Base-by-base conservation (phyloP, 768 basidiomycete species). In the Pulveroboletus ravenelii region DNA sequence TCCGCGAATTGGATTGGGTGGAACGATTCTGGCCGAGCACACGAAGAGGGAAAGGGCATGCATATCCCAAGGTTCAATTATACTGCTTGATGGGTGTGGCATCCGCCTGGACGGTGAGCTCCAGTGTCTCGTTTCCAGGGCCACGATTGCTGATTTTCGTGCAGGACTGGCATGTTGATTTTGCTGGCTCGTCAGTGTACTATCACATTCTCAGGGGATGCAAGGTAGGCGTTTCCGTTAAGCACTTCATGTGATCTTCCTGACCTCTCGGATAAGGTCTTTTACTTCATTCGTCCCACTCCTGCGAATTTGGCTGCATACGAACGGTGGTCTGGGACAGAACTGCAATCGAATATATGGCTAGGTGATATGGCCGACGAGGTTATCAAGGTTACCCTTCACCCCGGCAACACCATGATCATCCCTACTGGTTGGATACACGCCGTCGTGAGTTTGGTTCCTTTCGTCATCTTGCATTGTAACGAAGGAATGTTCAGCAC, bases 361-460 rank as follows among this genome's bases (percentile, higher is more conserved):
- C 75, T 98, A 5, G 96, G 95, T 6, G 91, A 94, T 61, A 75
- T 90, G 79, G 89, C 85, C 10, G 93, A 96, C 56, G 87, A 91
- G 56, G 96, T 99, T 8, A 80, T 82, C 63, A 93, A 88, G 64
- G 85, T 94, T 10, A 84, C 86, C 54, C 69, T 94, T 49, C 70
- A 73, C 18, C 74, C 78, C 23, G 91, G 90, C 8, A 90, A 92
- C 57, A 93, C 90, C 5, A 89, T 93, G 86, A 89, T 94, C 42
- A 94, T 96, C 47, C 93, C 95, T 2, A 85, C 92, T 1, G 95
- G 95, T 0, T 99, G 95, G 89, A 97, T 98, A 52, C 95, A 99
- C 64, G 92, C 93, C 10, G 95, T 99, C 36, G 93, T 95, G 65
- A 66, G 87, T 71, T 42, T 44, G 4, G 34, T 42, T 29, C 32